Evolutionary conservation across 2,329 filamentous ascomycete genomes (phyloP), one percentile per base, ranked within the genome.

Genomic region (Keithomyces neogunnii): DNA sequence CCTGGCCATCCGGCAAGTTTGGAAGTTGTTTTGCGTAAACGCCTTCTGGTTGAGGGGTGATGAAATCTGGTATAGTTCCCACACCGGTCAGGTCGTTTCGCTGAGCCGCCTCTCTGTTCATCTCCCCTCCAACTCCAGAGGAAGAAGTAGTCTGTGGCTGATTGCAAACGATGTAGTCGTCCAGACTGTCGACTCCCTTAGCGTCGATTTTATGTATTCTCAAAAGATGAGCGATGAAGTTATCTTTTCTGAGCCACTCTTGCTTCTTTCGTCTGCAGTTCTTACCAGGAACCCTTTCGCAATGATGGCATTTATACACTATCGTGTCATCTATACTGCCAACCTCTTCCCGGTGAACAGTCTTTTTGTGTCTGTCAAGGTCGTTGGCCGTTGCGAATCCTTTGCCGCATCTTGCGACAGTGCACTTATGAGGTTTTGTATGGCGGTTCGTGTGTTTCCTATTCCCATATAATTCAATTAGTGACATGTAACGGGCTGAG

Each of bases 331-430:
- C 57, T 2, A 56, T 60, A 26, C 57, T 52, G 3, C 55, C 55
- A 6, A 54, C 49, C 8, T 71, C 55, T 74, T 83, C 53, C 67
- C 71, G 60, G 63, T 96, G 90, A 5, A 87, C 82, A 53, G 83
- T 86, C 61, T 81, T 82, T 59, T 78, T 82, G 64, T 96, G 91
- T 49, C 91, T 77, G n/a, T 85, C 79, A 10, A 92, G 79, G 60
- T 96, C 91, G 63, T 95, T 95, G 19, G 72, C 67, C 0, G 89
- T 95, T 19, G 85, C 84, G 60, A 95, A 96, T 0, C 88, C 89
- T 55, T 80, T 73, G 4, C 65, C 70, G 19, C 82, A 75, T 30
- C 51, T 59, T 7, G 62, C 57, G 64, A 89, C 95, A 4, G 70
- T 70, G 62, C 90, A 96, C 52, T 69, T 76, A 63, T 77, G 81